These are phyloP conservation scores for Coelastrella sp. DNA, from an alignment of 139 green algal species.

Conservation along the genomic window DNA sequence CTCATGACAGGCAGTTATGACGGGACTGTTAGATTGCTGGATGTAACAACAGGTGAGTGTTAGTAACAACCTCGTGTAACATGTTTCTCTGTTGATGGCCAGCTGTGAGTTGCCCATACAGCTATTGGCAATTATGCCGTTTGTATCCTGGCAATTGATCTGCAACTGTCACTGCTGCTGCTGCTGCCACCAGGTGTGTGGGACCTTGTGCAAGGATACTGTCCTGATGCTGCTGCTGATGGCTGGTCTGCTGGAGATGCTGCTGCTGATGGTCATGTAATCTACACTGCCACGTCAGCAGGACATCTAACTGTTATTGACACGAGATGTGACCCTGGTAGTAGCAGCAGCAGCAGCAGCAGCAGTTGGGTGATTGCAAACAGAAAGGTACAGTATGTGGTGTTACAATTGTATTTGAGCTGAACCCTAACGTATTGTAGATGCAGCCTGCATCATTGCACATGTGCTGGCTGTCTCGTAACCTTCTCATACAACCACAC, in stretches of 20 bases:
- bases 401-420: no score
- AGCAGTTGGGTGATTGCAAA: slow-evolving; percentile 38
- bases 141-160: not conserved
- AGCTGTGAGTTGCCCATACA: no score
- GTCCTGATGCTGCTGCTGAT: not conserved
- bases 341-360: not conserved
- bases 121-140: not conserved
- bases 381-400: slow-evolving; percentile 79
- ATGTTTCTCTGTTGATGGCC: not conserved
- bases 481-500: no score
- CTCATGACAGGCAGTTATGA: slow-evolving; percentile 79
- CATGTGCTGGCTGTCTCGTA: no score
- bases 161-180: not conserved
- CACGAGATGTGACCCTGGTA: not conserved
- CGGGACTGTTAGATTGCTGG: slow-evolving; percentile 72
- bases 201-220: not conserved
- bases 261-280: not conserved
- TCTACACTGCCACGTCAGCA: not conserved
- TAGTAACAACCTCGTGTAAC: no score
- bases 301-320: no score
- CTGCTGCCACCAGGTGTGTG: slow-evolving; percentile 16
- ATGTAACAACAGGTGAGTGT: slow-evolving; percentile 54
- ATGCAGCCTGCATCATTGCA: no score
- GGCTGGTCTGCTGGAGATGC: slow-evolving; percentile 38
- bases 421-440: no score